Base-by-base conservation (phyloP, 306 rosid species). In the Ochetophila trinervis region DNA sequence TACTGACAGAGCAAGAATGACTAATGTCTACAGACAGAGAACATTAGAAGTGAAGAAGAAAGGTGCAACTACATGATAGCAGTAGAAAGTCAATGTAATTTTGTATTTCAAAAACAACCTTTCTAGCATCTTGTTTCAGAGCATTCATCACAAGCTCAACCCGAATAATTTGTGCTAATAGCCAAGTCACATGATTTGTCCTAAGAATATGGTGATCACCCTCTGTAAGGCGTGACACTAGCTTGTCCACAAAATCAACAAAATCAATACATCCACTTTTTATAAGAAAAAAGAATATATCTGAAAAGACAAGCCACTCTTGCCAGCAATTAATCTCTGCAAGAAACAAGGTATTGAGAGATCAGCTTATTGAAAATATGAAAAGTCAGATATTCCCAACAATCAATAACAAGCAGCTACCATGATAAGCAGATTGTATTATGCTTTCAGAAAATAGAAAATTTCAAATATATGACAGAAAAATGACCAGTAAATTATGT, bases 301-400 rank as follows among this genome's bases (percentile, higher is more conserved):
- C 99, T 8, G 99, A 76, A 84, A 93, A 90, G 81, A 90, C 88
- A 66, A 90, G 89, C 99, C 99, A 93, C 58, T 93, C 97, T 81
- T 87, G 97, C 99, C 99, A 93, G 88, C 97, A 90, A 81, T 90
- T 89, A 69, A 90, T 78, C 78, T 93, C 99, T 93, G 97, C 91
- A 90, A 83, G 72, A 74, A 82, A 76, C 44, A 68, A 60, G 48
- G 66, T 60, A 61, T 52, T 40, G 71, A 65, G 37, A 54, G 32
- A 71, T 74, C 61, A 80, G 65, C 61, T 65, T 66, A 62, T 67
- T 48, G 65, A 54, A 72, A 51, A 65, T 60, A 27, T 24, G 23
- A 7, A 11, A 24, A n/a, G 66, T 10, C 70, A 52, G 63, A n/a
- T 59, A 65, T 61, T 61, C 23, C 52, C 70, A 19, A 57, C 40